phyloP scores from a whole-genome alignment of 495 filamentous ascomycete species.

The Cercophora sp. region DNA sequence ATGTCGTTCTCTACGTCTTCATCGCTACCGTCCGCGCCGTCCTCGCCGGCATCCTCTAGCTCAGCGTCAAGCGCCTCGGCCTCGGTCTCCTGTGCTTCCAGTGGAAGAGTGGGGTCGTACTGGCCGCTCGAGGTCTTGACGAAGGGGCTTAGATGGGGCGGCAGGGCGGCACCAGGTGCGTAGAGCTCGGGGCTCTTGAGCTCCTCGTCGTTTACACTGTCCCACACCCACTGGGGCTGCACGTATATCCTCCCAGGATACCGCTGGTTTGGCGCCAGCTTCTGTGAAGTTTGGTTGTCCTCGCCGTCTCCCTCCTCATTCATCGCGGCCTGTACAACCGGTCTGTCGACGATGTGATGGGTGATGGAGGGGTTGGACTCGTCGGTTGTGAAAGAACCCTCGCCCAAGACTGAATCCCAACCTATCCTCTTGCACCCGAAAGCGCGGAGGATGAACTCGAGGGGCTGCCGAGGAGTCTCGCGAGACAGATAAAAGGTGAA shows the following conservation, averaged over 20 bases:
- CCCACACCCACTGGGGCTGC: constrained; percentile 98
- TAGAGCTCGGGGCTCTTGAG: constrained; percentile 85
- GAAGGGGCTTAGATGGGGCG: constrained; percentile 94
- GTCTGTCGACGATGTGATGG: constrained; percentile 91
- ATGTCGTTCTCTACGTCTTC: constrained; percentile 40
- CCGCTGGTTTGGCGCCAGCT: constrained; percentile 54
- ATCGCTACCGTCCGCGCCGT: constrained; percentile 30
- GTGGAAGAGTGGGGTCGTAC: constrained; percentile 81
- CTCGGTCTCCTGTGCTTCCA: constrained; percentile 80
- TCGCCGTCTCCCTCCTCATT: constrained; percentile 54
- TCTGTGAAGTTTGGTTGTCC: constrained; percentile 53
- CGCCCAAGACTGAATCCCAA: constrained; percentile 85
- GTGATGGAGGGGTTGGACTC: constrained; percentile 85
- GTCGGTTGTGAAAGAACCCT: constrained; percentile 85
- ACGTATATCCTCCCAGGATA: constrained; percentile 87
- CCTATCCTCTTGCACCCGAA: constrained; percentile 96
- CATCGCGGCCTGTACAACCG: constrained; percentile 59
- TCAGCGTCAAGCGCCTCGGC: constrained; percentile 66
- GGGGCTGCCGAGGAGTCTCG: constrained; percentile 82
- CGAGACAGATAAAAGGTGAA: constrained; percentile 92
- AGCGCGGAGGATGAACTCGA: constrained; percentile 90
- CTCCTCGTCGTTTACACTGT: constrained; percentile 85
- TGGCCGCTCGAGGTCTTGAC: constrained; percentile 77
- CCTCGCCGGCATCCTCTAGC: constrained; percentile 49
- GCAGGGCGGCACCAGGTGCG: constrained; percentile 80